These are phyloP conservation scores for Capillidium rhysosporum DNA, from an alignment of 371 early-diverging fungal species.

Conservation along the genomic window DNA sequence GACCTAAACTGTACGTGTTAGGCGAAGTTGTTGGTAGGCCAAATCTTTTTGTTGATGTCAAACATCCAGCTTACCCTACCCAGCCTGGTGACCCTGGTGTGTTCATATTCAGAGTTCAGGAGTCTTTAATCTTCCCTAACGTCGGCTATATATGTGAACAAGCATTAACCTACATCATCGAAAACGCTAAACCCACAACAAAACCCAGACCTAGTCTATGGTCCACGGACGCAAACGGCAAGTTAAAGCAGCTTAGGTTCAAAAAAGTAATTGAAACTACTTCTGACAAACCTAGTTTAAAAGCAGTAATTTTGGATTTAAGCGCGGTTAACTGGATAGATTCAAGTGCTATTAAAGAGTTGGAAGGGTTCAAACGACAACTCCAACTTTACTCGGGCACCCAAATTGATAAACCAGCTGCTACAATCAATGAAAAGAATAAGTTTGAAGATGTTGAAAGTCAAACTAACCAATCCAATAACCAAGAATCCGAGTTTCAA, in stretches of 20 bases:
- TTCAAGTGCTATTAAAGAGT: conserved; percentile 49
- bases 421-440: not conserved
- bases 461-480: no score
- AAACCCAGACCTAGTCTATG: not conserved
- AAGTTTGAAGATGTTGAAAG: no score
- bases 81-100: conserved; percentile 25
- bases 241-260: conserved; percentile 12
- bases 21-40: conserved; percentile 11
- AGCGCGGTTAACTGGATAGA: conserved; percentile 57
- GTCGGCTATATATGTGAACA: conserved; percentile 13
- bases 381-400: conserved; percentile 24
- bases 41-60: conserved; percentile 7
- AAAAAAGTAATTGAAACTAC: conserved; percentile 10
- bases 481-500: conserved; percentile 7
- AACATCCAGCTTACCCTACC: conserved; percentile 10
- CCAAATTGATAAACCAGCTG: conserved; percentile 7
- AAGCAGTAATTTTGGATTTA: conserved; percentile 58
- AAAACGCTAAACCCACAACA: not conserved
- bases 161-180: not conserved
- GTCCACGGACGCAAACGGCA: conserved; percentile 10
- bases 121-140: conserved; percentile 54
- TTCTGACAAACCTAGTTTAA: conserved; percentile 24
- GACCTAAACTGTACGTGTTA: conserved; percentile 20
- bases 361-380: conserved; percentile 32
- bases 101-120: conserved; percentile 39